These are phyloP conservation scores for Suhomyces sp. DNA, from an alignment of 805 yeast genomes.

Conservation along the genomic window DNA sequence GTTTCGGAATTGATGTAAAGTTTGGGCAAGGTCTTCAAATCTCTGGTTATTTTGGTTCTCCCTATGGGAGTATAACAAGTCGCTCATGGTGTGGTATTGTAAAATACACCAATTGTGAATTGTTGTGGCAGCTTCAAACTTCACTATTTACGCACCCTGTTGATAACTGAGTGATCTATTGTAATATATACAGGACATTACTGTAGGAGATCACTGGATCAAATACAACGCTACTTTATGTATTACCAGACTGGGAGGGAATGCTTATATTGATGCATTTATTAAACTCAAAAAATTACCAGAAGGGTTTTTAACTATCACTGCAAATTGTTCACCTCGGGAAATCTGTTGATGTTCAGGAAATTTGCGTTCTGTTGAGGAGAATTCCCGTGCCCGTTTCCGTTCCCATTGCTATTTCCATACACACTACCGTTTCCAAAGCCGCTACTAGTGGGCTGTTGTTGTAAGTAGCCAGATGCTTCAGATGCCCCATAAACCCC, in stretches of 20 bases:
- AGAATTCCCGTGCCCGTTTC: conserved; percentile 1
- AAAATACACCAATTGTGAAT: too few species aligned
- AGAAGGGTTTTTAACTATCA: background rate
- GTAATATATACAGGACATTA: too few species aligned
- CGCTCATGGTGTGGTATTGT: conserved; percentile 14
- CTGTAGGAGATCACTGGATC: too few species aligned
- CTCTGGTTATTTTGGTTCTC: conserved; percentile 44
- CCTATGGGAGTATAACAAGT: conserved; percentile 37
- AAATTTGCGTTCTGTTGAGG: conserved; percentile 15
- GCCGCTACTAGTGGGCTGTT: conserved; percentile 41
- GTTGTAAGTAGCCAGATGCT: conserved; percentile 10
- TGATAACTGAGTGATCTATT: too few species aligned
- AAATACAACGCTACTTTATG: too few species aligned
- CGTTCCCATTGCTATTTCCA: too few species aligned
- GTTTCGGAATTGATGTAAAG: conserved; percentile 41
- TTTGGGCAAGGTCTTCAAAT: conserved; percentile 43
- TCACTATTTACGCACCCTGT: too few species aligned
- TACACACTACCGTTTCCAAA: conserved; percentile 36
- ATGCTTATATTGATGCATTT: too few species aligned
- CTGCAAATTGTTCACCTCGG: conserved; percentile 24
- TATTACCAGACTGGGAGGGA: too few species aligned
- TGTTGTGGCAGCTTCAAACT: too few species aligned
- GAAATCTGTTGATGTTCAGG: conserved; percentile 30
- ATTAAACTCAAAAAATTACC: too few species aligned
- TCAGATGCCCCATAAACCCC: background rate